Evolutionary conservation across 164 flowering plant genomes (phyloP).

Genomic region (Vitis riparia): DNA sequence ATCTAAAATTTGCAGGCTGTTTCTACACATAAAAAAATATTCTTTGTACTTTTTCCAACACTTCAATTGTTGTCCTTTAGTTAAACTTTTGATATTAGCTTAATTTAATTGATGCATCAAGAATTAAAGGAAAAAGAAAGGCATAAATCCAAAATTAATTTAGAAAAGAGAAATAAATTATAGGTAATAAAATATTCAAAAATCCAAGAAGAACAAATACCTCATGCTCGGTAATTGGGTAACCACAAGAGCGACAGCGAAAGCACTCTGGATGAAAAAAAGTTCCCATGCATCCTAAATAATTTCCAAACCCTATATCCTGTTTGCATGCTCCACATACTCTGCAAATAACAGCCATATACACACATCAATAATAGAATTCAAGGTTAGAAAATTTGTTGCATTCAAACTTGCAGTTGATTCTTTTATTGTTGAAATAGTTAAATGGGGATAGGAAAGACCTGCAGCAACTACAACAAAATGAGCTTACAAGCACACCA

Average conservation of each 20-base stretch:
- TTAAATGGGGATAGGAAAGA: not conserved
- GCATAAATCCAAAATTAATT: too few relatives aligned
- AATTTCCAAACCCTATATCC: conserved; percentile 72
- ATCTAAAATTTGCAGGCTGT: too few relatives aligned
- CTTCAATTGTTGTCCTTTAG: too few relatives aligned
- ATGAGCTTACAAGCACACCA: conserved; percentile 6
- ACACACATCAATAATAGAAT: conserved; percentile 1
- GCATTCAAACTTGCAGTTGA: not conserved
- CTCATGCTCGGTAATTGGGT: conserved; percentile 82
- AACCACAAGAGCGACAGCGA: conserved; percentile 64
- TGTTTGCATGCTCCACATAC: conserved; percentile 79
- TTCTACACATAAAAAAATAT: too few relatives aligned
- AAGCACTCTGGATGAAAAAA: conserved; percentile 91
- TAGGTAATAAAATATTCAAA: not conserved
- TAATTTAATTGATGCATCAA: too few relatives aligned
- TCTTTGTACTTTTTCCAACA: too few relatives aligned
- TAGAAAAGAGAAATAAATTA: not conserved
- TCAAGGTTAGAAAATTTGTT: not conserved
- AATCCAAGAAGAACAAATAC: conserved; percentile 30
- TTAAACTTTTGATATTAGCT: too few relatives aligned
- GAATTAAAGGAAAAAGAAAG: too few relatives aligned
- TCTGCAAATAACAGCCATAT: conserved; percentile 36
- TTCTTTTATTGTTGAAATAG: not conserved
- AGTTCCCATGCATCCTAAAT: conserved; percentile 81
- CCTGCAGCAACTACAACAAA: not conserved